Conservation (phyloP, 768 basidiomycete species). For the Cystobasidium ongulense region DNA sequence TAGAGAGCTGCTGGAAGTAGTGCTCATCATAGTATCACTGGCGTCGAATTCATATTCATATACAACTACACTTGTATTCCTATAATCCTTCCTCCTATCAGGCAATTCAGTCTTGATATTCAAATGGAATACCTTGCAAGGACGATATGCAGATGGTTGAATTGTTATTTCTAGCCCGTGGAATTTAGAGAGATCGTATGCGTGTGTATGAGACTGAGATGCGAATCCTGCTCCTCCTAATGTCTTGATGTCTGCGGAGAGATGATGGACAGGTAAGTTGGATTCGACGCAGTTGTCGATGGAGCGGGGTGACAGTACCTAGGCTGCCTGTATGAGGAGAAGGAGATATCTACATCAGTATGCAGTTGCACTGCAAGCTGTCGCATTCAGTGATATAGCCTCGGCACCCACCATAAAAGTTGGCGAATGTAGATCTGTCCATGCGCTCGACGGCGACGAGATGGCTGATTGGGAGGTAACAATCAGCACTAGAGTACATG, state of each 20-base stretch:
- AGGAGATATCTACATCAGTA: not conserved
- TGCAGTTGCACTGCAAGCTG: not conserved
- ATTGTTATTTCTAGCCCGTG: constrained; percentile 24
- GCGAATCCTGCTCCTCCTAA: constrained; percentile 42
- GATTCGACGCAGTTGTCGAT: not conserved
- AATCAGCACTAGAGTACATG: too few species aligned
- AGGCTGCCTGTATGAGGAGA: constrained; percentile 3
- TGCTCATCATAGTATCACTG: not conserved
- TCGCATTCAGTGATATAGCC: not conserved
- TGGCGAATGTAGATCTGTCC: not conserved
- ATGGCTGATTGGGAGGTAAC: not conserved
- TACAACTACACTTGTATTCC: constrained; percentile 34
- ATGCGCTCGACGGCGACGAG: constrained; percentile 14
- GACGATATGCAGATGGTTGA: not conserved
- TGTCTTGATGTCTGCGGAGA: constrained; percentile 34
- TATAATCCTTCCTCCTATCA: constrained; percentile 29
- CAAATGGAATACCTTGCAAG: constrained; percentile 25
- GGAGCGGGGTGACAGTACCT: not conserved
- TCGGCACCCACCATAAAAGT: constrained; percentile 17
- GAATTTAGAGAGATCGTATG: not conserved
- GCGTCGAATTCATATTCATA: constrained; percentile 36
- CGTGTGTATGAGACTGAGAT: constrained; percentile 29
- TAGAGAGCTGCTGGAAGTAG: not conserved
- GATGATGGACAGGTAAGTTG: not conserved
- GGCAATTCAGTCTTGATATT: constrained; percentile 35